Evolutionary conservation across 305 asterid genomes (phyloP).

Genomic region (Fraxinus floribunda): DNA sequence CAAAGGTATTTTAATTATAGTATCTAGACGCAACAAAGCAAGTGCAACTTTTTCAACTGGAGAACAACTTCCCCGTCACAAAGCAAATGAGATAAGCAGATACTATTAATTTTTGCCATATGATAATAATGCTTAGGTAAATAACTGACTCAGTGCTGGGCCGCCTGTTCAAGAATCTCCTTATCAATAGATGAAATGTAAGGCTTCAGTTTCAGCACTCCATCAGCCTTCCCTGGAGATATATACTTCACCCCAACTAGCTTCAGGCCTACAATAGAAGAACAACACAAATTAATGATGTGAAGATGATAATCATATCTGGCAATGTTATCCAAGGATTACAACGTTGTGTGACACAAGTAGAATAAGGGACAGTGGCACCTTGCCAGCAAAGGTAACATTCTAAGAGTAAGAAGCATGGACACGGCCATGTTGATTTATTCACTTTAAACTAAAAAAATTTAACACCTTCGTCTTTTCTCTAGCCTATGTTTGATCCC

Average conservation of each 20-base stretch:
- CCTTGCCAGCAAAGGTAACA: neutral
- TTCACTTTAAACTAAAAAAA: neutral
- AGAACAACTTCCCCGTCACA: neutral
- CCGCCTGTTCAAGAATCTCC: conserved; percentile 53
- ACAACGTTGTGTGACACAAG: neutral
- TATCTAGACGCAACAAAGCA: neutral
- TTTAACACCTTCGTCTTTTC: neutral
- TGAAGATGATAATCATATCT: neutral
- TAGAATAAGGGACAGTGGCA: neutral
- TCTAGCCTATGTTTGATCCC: neutral
- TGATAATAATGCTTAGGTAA: neutral
- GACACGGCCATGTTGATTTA: neutral
- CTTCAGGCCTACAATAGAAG: conserved; percentile 58
- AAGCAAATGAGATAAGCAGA: neutral
- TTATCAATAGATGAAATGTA: conserved; percentile 39
- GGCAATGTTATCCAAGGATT: neutral
- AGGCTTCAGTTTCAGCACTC: conserved; percentile 60
- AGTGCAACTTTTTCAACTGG: neutral
- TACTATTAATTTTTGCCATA: neutral
- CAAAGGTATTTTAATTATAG: neutral
- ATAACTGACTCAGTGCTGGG: conserved; percentile 41
- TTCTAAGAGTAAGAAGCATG: neutral
- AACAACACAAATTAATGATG: neutral
- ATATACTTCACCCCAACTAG: conserved; percentile 65
- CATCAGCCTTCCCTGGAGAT: conserved; percentile 59